Conservation (phyloP, 2,329 filamentous ascomycete species). For the Cercospora zeina region DNA sequence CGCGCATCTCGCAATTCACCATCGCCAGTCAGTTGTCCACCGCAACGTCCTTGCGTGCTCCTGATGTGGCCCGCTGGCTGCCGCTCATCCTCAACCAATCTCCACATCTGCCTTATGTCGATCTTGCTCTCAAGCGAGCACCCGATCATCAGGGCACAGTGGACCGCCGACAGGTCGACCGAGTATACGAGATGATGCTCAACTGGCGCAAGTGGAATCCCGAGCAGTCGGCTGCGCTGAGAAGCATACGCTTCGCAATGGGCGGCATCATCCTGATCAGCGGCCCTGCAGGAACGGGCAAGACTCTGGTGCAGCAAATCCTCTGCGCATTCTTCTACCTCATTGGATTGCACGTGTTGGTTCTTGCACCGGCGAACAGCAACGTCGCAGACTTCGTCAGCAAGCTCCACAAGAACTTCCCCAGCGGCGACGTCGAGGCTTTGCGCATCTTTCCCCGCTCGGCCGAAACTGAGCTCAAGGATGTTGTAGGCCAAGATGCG, state of each 20-base stretch:
- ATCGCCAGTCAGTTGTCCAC: slow-evolving; percentile 21
- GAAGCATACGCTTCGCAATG: slow-evolving; percentile 21
- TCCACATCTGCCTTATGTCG: slow-evolving; percentile 13
- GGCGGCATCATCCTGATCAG: slow-evolving; percentile 25
- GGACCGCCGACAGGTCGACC: slow-evolving; percentile 11
- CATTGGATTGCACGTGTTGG: slow-evolving; percentile 26
- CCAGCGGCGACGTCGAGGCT: slow-evolving; percentile 17
- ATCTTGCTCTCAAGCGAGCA: slow-evolving; percentile 20
- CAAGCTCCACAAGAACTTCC: slow-evolving; percentile 26
- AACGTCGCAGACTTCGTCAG: slow-evolving; percentile 27
- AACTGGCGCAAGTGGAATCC: slow-evolving; percentile 24
- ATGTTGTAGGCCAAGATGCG: slow-evolving; percentile 6
- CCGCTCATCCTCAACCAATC: slow-evolving; percentile 25
- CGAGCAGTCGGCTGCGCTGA: slow-evolving; percentile 26
- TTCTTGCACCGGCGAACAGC: slow-evolving; percentile 28
- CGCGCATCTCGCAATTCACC: slow-evolving; percentile 6
- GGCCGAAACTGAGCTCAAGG: slow-evolving; percentile 19
- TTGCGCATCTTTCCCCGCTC: slow-evolving; percentile 24
- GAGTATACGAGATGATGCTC: slow-evolving; percentile 21
- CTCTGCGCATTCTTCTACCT: slow-evolving; percentile 27
- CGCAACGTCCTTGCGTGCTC: slow-evolving; percentile 15
- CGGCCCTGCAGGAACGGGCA: slow-evolving; percentile 27
- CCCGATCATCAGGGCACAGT: neutral
- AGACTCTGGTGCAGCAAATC: slow-evolving; percentile 24
- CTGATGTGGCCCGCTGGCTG: slow-evolving; percentile 23